Conservation (phyloP, 768 basidiomycete species). For the Lepiota venenata region DNA sequence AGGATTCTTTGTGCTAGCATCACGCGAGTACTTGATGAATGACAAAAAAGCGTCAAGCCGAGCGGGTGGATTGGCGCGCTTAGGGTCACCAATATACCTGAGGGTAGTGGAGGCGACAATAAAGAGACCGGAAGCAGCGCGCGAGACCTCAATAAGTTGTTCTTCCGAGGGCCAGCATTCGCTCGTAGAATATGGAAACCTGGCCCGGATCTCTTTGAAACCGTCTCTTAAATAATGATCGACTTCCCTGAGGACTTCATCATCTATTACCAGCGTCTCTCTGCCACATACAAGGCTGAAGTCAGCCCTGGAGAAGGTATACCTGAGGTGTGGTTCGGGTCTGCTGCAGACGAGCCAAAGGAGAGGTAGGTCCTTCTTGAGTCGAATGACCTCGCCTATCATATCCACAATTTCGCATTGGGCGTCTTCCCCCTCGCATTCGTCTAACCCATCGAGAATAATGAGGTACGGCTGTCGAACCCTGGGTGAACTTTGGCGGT, state of each 20-base stretch:
- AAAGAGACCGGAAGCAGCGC: background rate
- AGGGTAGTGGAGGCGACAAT: background rate
- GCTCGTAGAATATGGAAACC: background rate
- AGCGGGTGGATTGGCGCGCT: background rate
- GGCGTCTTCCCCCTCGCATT: conserved; percentile 3
- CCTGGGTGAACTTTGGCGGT: background rate
- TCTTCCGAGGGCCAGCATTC: background rate
- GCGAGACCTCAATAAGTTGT: background rate
- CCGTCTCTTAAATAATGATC: background rate
- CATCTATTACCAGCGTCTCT: background rate
- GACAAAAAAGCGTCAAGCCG: background rate
- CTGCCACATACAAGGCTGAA: background rate
- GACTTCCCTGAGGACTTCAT: background rate
- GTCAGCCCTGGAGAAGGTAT: background rate
- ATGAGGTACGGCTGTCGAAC: background rate
- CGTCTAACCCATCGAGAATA: conserved; percentile 9
- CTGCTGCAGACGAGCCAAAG: background rate
- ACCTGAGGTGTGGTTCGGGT: background rate
- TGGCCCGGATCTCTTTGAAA: background rate
- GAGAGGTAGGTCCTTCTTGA: background rate
- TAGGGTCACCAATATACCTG: background rate
- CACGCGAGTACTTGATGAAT: background rate
- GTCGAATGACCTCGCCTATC: background rate
- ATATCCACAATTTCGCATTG: background rate
- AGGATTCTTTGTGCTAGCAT: background rate